A percentile compares a stretch with the other conserved stretches of the same genome.
phyloP scores from a whole-genome alignment of 2,329 filamentous ascomycete genomes.

The Penicillium sp. region DNA sequence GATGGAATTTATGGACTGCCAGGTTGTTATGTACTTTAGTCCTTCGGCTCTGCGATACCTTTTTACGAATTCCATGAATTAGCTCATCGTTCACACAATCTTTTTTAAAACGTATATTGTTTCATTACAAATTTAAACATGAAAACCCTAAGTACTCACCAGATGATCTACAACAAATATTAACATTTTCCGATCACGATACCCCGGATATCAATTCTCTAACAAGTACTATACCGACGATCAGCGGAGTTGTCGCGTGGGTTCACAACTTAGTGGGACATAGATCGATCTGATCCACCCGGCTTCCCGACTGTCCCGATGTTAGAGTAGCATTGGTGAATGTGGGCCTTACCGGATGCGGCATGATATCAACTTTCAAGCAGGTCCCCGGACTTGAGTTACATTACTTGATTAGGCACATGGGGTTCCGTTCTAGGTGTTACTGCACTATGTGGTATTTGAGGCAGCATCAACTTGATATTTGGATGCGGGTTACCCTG shows the following conservation, averaged over 20 bases:
- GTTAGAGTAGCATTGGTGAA: neutral
- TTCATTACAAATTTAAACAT: too few relatives aligned
- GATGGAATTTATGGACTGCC: constrained; percentile 3
- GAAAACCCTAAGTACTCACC: too few relatives aligned
- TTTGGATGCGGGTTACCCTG: neutral
- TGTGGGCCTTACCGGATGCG: neutral
- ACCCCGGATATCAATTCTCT: neutral
- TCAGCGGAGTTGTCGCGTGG: neutral
- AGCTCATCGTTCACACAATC: constrained; percentile 1
- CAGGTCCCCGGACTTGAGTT: neutral
- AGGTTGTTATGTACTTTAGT: neutral
- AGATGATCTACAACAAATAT: too few relatives aligned
- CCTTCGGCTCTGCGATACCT: neutral
- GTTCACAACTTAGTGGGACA: neutral
- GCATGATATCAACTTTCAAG: neutral
- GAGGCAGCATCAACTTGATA: neutral
- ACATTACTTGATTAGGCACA: neutral
- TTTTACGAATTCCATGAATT: constrained; percentile 9
- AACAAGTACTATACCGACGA: neutral
- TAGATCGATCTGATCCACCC: neutral
- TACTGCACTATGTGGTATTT: neutral
- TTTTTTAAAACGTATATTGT: neutral
- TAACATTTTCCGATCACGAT: too few relatives aligned
- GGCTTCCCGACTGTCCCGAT: neutral
- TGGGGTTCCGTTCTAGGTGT: neutral